phyloP scores from a whole-genome alignment of 2,329 filamentous ascomycete species.

The Blumeria hordei region DNA sequence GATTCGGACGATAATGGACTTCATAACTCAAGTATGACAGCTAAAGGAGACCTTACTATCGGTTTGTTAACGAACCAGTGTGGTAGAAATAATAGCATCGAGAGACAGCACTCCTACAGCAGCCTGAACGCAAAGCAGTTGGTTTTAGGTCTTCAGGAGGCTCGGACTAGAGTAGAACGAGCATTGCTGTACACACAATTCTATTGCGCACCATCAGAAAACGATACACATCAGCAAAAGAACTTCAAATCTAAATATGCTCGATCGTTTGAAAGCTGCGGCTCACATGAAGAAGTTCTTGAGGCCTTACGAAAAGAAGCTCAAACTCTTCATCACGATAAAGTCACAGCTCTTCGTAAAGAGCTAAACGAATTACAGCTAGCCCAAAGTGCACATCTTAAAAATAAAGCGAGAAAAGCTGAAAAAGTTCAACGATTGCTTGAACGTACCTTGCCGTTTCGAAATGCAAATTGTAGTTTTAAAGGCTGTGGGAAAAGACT shows the following conservation, averaged over 20 bases:
- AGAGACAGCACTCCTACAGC: background rate
- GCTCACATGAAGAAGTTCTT: conserved; percentile 10
- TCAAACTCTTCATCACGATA: conserved; percentile 5
- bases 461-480: conserved; percentile 7
- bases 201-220: conserved; percentile 8
- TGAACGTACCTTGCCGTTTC: conserved; percentile 5
- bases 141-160: conserved; percentile 5
- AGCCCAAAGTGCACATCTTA: conserved; percentile 12
- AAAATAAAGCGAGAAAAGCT: conserved; percentile 10
- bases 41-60: conserved; percentile 4
- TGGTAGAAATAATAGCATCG: conserved; percentile 1
- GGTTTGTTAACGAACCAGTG: conserved; percentile 6
- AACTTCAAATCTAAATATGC: conserved; percentile 13
- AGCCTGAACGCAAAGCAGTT: conserved; percentile 4
- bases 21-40: conserved; percentile 1
- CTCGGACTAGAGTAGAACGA: conserved; percentile 8
- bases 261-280: conserved; percentile 10
- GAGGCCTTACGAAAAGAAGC: conserved; percentile 10
- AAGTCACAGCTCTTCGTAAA: conserved; percentile 5
- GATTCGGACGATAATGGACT: conserved; percentile 1
- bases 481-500: conserved; percentile 8
- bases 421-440: conserved; percentile 7
- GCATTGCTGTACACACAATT: conserved; percentile 9
- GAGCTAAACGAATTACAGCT: conserved; percentile 11
- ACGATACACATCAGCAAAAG: conserved; percentile 8